phyloP scores from a whole-genome alignment of 1,139 yeast genomes.

The Kodamaea anthophila region DNA sequence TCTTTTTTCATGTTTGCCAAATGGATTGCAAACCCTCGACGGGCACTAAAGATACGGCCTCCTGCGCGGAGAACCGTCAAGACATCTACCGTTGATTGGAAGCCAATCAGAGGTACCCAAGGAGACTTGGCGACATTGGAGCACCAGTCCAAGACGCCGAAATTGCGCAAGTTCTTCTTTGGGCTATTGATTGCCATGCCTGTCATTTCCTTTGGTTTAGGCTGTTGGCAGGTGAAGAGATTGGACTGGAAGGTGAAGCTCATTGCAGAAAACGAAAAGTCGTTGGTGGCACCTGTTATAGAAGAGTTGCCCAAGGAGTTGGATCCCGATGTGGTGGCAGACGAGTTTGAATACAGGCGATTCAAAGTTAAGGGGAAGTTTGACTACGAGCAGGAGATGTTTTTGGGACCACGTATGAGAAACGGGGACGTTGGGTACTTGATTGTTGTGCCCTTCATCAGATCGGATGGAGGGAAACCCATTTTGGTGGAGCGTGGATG shows the following conservation, averaged over 20 bases:
- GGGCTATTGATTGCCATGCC: slow-evolving; percentile 80
- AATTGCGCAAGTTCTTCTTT: slow-evolving; percentile 45
- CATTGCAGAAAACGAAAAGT: slow-evolving; percentile 76
- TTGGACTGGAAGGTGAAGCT: slow-evolving; percentile 84
- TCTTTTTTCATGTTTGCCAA: no score
- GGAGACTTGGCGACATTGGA: slow-evolving; percentile 39
- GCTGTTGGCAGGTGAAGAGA: slow-evolving; percentile 90
- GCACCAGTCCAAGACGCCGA: slow-evolving; percentile 32
- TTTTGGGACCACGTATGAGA: slow-evolving; percentile 82
- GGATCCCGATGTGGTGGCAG: slow-evolving; percentile 45
- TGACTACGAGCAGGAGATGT: slow-evolving; percentile 81
- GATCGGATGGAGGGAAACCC: slow-evolving; percentile 66
- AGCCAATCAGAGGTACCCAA: slow-evolving; percentile 57
- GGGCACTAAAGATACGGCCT: no score
- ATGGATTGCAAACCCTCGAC: no score
- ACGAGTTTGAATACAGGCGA: slow-evolving; percentile 73
- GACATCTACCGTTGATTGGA: slow-evolving; percentile 81
- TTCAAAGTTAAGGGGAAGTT: slow-evolving; percentile 71
- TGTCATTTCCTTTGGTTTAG: slow-evolving; percentile 73
- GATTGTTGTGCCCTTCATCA: slow-evolving; percentile 74
- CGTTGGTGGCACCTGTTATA: slow-evolving; percentile 67
- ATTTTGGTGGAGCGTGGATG: slow-evolving; percentile 88
- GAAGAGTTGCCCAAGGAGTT: slow-evolving; percentile 56
- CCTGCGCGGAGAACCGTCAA: slow-evolving; percentile 41
- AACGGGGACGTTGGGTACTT: slow-evolving; percentile 76